phyloP scores from a whole-genome alignment of 495 filamentous ascomycete species.

The Talaromyces proteolyticus region DNA sequence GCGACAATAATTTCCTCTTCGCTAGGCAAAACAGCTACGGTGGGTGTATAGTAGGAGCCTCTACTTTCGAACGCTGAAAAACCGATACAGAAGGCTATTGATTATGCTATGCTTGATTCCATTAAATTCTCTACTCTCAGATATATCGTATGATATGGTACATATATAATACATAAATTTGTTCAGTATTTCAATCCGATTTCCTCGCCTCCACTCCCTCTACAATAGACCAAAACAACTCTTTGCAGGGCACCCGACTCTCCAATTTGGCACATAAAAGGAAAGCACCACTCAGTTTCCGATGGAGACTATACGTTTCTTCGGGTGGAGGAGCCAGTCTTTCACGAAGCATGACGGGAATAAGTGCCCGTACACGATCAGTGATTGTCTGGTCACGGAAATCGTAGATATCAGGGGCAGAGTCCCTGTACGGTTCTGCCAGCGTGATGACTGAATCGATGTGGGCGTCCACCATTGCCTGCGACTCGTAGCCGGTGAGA shows the following conservation, averaged over 20 bases:
- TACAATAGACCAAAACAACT: slow-evolving; percentile 70
- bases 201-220: slow-evolving; percentile 28
- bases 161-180: no score
- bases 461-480: slow-evolving; percentile 83
- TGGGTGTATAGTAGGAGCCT: no score
- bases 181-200: slow-evolving; percentile 16
- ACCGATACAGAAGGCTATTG: no score
- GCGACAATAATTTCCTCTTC: no score
- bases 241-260: slow-evolving; percentile 72
- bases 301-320: slow-evolving; percentile 94
- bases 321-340: slow-evolving; percentile 86
- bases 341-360: slow-evolving; percentile 89
- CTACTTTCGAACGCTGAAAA: no score
- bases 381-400: slow-evolving; percentile 94
- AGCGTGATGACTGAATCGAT: slow-evolving; percentile 75
- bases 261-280: slow-evolving; percentile 83
- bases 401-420: slow-evolving; percentile 80
- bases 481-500: slow-evolving; percentile 80
- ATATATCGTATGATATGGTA: no score
- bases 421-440: slow-evolving; percentile 79
- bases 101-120: no score
- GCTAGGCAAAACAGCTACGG: no score
- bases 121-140: no score
- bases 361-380: slow-evolving; percentile 76
- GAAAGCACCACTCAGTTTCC: slow-evolving; percentile 94